A percentile compares a stretch with the other conserved stretches of the same genome.
Conservation (phyloP, 345 rosid genomes). For the Populus deltoides region DNA sequence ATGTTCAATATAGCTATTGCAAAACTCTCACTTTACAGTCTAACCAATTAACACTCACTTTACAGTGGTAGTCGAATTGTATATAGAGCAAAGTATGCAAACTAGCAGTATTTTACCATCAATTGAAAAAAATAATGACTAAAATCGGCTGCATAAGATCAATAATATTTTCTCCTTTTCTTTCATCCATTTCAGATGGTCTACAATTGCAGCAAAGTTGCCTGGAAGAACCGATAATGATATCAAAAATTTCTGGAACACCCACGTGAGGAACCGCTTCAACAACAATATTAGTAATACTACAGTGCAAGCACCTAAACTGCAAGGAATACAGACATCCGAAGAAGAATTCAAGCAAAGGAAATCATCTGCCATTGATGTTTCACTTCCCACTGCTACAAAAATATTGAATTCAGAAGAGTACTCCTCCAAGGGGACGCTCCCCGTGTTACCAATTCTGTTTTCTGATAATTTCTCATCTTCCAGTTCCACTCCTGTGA, state of each 20-base stretch:
- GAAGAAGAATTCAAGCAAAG: background rate
- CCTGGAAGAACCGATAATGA: slow-evolving; percentile 58
- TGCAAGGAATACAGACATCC: background rate
- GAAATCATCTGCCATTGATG: background rate
- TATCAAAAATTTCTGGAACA: slow-evolving; percentile 49
- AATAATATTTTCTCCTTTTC: background rate
- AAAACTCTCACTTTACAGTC: too few relatives aligned
- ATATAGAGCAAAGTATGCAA: too few relatives aligned
- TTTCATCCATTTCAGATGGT: slow-evolving; percentile 36
- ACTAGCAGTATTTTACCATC: too few relatives aligned
- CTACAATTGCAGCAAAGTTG: slow-evolving; percentile 45
- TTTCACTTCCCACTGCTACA: background rate
- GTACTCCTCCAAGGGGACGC: background rate
- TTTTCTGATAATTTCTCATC: background rate
- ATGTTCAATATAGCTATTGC: too few relatives aligned
- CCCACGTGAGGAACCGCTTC: slow-evolving; percentile 37
- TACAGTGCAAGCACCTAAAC: slow-evolving; percentile 8
- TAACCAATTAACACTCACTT: too few relatives aligned
- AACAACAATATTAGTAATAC: slow-evolving; percentile 3
- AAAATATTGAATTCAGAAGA: background rate
- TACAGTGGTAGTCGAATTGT: too few relatives aligned
- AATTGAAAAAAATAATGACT: too few relatives aligned
- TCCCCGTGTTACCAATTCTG: background rate
- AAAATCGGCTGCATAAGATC: background rate
- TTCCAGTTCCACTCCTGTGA: background rate